phyloP scores from a whole-genome alignment of 352 stramenopile species.

The Phytophthora meadii region DNA sequence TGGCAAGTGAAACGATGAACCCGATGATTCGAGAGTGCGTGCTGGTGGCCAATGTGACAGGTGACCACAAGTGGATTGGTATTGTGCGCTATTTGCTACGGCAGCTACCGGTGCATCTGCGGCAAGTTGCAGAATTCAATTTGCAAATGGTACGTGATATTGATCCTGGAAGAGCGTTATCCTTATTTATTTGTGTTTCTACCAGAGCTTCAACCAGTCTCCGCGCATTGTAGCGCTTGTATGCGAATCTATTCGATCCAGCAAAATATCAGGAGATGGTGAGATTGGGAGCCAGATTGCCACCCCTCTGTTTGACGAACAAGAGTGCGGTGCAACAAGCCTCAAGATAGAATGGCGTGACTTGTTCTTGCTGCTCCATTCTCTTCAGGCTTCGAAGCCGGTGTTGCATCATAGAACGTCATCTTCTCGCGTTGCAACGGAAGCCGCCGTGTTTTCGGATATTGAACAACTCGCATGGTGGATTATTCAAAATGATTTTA shows the following conservation, averaged over 20 bases:
- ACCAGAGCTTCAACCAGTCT: slow-evolving; percentile 67
- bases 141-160: slow-evolving; percentile 68
- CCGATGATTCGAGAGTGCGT: slow-evolving; percentile 71
- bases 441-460: slow-evolving; percentile 52
- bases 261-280: slow-evolving; percentile 15
- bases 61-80: slow-evolving; percentile 56
- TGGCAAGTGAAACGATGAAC: slow-evolving; percentile 64
- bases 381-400: slow-evolving; percentile 77
- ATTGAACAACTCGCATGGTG: slow-evolving; percentile 55
- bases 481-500: slow-evolving; percentile 36
- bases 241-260: slow-evolving; percentile 51
- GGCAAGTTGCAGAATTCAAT: slow-evolving; percentile 80
- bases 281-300: slow-evolving; percentile 8
- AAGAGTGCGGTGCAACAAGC: slow-evolving; percentile 5
- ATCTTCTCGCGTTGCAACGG: slow-evolving; percentile 57
- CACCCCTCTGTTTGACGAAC: slow-evolving; percentile 13
- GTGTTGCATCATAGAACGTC: slow-evolving; percentile 76
- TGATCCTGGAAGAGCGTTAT: background rate
- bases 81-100: slow-evolving; percentile 59
- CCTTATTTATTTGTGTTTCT: slow-evolving; percentile 3
- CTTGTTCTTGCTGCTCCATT: slow-evolving; percentile 74
- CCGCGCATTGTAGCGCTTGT: slow-evolving; percentile 54
- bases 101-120: slow-evolving; percentile 56
- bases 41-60: slow-evolving; percentile 51
- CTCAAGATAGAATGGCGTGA: slow-evolving; percentile 60